Evolutionary conservation across 2,329 filamentous ascomycete genomes (phyloP).

Genomic region (Aspergillus felis): DNA sequence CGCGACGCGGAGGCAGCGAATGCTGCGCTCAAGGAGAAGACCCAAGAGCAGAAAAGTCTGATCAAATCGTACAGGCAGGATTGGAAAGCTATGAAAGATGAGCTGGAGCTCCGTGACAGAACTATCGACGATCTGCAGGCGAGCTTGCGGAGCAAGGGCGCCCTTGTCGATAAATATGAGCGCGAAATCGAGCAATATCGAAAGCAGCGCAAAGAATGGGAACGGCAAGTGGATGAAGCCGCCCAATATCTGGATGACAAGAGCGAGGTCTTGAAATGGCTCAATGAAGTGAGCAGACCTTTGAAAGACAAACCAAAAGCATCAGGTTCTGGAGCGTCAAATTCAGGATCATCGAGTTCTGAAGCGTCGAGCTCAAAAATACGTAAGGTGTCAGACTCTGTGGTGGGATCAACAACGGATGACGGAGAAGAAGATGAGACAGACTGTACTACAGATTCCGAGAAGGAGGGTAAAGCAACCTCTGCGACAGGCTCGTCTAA

Average conservation of each 20-base stretch:
- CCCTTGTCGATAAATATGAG: neutral
- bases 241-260: neutral
- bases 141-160: neutral
- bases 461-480: neutral
- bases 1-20: neutral
- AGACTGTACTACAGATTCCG: neutral
- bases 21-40: neutral
- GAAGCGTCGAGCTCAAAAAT: neutral
- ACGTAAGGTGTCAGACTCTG: neutral
- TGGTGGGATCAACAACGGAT: neutral
- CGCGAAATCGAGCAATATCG: neutral
- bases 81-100: neutral
- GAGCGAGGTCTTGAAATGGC: neutral
- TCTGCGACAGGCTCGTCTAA: neutral
- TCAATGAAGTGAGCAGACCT: neutral
- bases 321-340: neutral
- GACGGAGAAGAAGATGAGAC: neutral
- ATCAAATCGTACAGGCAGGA: neutral
- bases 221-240: neutral
- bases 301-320: neutral
- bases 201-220: neutral
- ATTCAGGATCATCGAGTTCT: neutral
- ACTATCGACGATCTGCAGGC: neutral
- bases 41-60: neutral
- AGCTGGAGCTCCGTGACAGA: neutral